These are phyloP conservation scores for Teratosphaeria gauchensis DNA, from an alignment of 2,329 filamentous ascomycete species.

Conservation along the genomic window DNA sequence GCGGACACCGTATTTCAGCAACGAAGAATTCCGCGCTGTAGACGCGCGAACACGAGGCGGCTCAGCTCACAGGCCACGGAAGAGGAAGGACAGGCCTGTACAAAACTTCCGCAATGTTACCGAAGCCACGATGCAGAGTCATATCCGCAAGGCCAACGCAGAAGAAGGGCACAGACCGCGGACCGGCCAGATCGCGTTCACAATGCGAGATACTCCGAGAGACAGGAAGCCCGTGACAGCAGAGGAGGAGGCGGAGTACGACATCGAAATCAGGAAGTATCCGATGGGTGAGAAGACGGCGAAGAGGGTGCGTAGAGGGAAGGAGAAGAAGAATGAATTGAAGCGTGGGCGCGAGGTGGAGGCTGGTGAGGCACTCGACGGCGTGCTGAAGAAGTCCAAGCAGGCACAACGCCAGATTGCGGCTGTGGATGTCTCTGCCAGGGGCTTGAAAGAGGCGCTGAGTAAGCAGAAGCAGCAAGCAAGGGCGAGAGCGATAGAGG, in stretches of 20 bases:
- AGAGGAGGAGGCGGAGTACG: neutral
- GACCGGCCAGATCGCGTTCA: neutral
- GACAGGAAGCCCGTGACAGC: neutral
- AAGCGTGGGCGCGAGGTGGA: neutral
- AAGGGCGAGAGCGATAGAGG: neutral
- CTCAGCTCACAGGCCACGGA: neutral
- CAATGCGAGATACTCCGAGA: neutral
- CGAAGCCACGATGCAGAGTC: neutral
- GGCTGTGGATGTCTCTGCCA: neutral
- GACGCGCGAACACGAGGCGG: neutral
- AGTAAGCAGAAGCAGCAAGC: neutral
- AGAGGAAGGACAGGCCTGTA: neutral
- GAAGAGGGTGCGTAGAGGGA: neutral
- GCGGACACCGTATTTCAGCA: neutral
- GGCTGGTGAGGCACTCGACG: neutral
- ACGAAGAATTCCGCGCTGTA: neutral
- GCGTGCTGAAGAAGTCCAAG: neutral
- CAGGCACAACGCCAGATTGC: neutral
- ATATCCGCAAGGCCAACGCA: neutral
- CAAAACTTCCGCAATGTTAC: neutral
- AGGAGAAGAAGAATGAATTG: neutral
- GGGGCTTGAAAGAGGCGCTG: neutral
- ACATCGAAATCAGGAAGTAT: neutral
- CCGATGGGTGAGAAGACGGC: neutral
- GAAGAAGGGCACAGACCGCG: neutral